These are phyloP conservation scores for Calonectria hawksworthii DNA, from an alignment of 2,329 filamentous ascomycete species.

Conservation along the genomic window DNA sequence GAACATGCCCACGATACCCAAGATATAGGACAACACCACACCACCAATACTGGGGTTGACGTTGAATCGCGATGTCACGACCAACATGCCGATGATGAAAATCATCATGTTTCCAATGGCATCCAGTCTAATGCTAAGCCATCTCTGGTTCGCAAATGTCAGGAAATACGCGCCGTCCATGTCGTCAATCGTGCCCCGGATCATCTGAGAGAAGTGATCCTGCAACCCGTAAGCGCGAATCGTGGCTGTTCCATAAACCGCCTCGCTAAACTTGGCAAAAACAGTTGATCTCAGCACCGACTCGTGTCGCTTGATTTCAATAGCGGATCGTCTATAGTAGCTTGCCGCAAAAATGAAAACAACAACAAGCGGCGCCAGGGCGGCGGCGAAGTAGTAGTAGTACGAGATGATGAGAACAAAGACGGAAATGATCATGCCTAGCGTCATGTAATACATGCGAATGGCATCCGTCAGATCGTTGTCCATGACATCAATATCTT, in stretches of 20 bases:
- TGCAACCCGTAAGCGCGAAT: slow-evolving; percentile 92
- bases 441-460: slow-evolving; percentile 90
- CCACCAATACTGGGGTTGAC: slow-evolving; percentile 88
- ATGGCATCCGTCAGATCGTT: slow-evolving; percentile 90
- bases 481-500: slow-evolving; percentile 91
- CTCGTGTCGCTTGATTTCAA: slow-evolving; percentile 95
- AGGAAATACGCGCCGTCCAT: slow-evolving; percentile 97
- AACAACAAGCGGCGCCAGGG: slow-evolving; percentile 74
- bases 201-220: slow-evolving; percentile 77
- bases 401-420: slow-evolving; percentile 93
- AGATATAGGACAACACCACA: slow-evolving; percentile 91
- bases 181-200: slow-evolving; percentile 83
- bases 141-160: slow-evolving; percentile 95
- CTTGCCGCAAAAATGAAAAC: slow-evolving; percentile 85
- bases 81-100: slow-evolving; percentile 88
- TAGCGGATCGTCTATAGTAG: slow-evolving; percentile 91
- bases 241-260: slow-evolving; percentile 83
- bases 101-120: slow-evolving; percentile 86
- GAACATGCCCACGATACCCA: slow-evolving; percentile 95
- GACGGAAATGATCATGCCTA: slow-evolving; percentile 85
- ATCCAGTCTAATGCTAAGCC: slow-evolving; percentile 89
- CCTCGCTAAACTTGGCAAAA: slow-evolving; percentile 92
- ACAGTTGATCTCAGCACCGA: slow-evolving; percentile 87
- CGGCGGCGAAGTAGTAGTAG: slow-evolving; percentile 86
- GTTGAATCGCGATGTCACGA: slow-evolving; percentile 90